These are phyloP conservation scores for Fraxinus greggii DNA, from an alignment of 305 asterid genomes.

Conservation along the genomic window DNA sequence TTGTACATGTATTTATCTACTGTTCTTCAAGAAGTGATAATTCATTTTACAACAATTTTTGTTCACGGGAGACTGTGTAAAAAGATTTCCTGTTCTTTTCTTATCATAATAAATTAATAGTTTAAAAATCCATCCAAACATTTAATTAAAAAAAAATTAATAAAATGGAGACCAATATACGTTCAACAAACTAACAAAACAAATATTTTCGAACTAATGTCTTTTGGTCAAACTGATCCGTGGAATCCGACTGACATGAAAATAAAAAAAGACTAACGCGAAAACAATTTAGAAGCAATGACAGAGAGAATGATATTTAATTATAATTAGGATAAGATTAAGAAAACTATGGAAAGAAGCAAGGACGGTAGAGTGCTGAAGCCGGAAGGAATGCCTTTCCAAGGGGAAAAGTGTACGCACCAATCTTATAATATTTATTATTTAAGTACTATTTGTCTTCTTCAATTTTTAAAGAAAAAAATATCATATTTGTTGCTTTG, in stretches of 20 bases:
- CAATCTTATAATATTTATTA: not conserved
- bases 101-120: not conserved
- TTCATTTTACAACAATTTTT: not conserved
- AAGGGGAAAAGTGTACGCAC: not conserved
- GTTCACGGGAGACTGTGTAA: not conserved
- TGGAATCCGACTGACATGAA: not conserved
- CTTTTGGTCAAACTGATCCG: not conserved
- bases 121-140: not conserved
- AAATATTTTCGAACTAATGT: not conserved
- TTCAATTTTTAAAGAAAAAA: not conserved
- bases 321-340: not conserved
- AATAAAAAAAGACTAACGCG: not conserved
- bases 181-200: not conserved
- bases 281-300: not conserved
- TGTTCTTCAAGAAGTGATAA: not conserved
- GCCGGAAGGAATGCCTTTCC: not conserved
- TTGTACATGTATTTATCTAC: not conserved
- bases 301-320: not conserved
- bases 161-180: not conserved
- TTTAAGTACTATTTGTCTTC: not conserved
- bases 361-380: not conserved
- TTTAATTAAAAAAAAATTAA: not conserved
- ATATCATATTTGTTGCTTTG: not conserved
- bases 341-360: conserved; percentile 1
- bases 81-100: not conserved